Evolutionary conservation across 768 basidiomycete genomes (phyloP), one percentile per base, ranked within the genome.

Genomic region (Strobilomyces dryophilus): DNA sequence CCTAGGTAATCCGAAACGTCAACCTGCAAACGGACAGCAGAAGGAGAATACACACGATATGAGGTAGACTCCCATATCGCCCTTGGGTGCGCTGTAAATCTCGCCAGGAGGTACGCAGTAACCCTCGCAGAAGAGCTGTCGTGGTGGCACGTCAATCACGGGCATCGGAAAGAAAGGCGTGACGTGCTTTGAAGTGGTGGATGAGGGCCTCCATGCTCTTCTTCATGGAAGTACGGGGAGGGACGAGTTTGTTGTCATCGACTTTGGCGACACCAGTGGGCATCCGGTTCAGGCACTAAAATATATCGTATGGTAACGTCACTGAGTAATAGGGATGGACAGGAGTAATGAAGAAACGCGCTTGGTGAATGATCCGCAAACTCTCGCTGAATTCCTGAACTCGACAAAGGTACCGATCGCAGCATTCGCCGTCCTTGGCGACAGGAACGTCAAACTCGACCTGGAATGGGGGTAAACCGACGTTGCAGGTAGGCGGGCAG

Each of bases 401-500:
- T 73, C 95, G 89, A 71, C 95, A 98, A 39, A 98, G 77, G 71
- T 98, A 98, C 42, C 95, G 89, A 73, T 98, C 94, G 66, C 95
- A 99, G 74, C 95, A 98, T 68, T 99, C 95, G 36, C 95, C 95
- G 58, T 94, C 92, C 78, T 84, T 87, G 52, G 95, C 95, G 31
- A 98, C 85, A n/a, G 95, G 95, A 47, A 99, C 74, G 59, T 98
- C 95, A 63, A 98, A 98, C 63, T 98, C 95, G 61, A 98, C 94
- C 87, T 90, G 36, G 29, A 37, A 42, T 18, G 26, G 12, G 40
- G 21, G 8, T 29, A 34, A n/a, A 52, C 31, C 43, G 34, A 41
- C 11, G 18, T 31, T 12, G 10, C 3, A 32, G n/a, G 31, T 18
- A 37, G 2, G 17, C 6, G 15, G n/a, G n/a, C 17, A 15, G 34